Percentiles rank a stretch among this genome's conserved stretches.
Conservation (phyloP, 2,329 filamentous ascomycete species). For the Colletotrichum sp. region DNA sequence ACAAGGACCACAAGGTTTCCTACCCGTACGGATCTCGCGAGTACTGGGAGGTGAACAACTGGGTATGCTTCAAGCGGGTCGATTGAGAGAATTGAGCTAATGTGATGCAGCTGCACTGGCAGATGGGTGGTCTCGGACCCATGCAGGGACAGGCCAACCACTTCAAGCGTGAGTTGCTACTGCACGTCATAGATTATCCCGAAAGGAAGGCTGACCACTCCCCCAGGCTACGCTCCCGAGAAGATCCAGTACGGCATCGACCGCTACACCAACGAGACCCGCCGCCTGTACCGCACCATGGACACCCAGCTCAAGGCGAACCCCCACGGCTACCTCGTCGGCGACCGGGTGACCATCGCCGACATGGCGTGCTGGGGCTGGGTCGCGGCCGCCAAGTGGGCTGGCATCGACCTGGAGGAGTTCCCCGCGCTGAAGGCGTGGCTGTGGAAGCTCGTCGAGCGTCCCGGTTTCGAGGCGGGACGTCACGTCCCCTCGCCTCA, state of each 20-base stretch:
- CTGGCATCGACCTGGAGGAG: slow-evolving; percentile 66
- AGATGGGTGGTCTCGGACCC: slow-evolving; percentile 81
- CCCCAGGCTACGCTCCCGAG: slow-evolving; percentile 73
- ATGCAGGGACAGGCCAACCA: slow-evolving; percentile 89
- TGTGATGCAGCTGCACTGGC: slow-evolving; percentile 63
- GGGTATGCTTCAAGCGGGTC: slow-evolving; percentile 51
- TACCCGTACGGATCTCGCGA: slow-evolving; percentile 77
- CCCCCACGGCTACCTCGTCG: slow-evolving; percentile 64
- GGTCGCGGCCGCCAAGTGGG: slow-evolving; percentile 59
- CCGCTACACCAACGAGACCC: slow-evolving; percentile 82
- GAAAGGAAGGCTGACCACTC: neutral
- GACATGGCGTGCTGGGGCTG: slow-evolving; percentile 85
- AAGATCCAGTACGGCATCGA: slow-evolving; percentile 83
- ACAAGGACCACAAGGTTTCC: slow-evolving; percentile 81
- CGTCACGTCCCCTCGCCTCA: slow-evolving; percentile 73
- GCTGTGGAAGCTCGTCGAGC: slow-evolving; percentile 72
- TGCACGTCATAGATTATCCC: neutral
- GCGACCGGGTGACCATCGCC: slow-evolving; percentile 74
- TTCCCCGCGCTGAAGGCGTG: slow-evolving; percentile 80
- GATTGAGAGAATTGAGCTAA: neutral
- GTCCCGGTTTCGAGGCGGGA: slow-evolving; percentile 78
- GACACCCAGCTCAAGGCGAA: slow-evolving; percentile 71
- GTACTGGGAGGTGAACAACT: slow-evolving; percentile 80
- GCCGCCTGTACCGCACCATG: slow-evolving; percentile 80
- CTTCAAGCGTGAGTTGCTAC: slow-evolving; percentile 63